Percentiles rank a stretch among this genome's conserved stretches.
Evolutionary conservation across 129 eudicot genomes (phyloP).

Genomic region (Arctium lappa): DNA sequence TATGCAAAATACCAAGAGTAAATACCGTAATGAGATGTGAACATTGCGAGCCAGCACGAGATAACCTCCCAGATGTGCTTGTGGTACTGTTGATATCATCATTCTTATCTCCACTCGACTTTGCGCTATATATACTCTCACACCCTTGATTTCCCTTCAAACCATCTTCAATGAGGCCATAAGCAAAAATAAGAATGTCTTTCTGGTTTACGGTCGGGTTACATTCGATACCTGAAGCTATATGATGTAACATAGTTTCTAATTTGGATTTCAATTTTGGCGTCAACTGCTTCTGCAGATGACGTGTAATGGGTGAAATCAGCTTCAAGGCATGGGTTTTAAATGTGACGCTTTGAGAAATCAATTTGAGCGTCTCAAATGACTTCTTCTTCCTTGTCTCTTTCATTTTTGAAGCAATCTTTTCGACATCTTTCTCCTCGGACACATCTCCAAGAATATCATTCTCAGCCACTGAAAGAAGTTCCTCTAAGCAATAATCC

Average conservation of each 20-base stretch:
- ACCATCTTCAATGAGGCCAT: conserved; percentile 62
- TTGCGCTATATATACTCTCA: too few species aligned
- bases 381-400: conserved; percentile 90
- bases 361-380: conserved; percentile 60
- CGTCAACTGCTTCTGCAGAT: conserved; percentile 59
- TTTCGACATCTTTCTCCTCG: conserved; percentile 83
- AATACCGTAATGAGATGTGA: conserved; percentile 72
- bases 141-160: conserved; percentile 19
- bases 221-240: conserved; percentile 70
- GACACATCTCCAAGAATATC: conserved; percentile 93
- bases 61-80: conserved; percentile 16
- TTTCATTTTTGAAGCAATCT: conserved; percentile 97
- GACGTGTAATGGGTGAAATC: conserved; percentile 57
- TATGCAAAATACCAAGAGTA: conserved; percentile 61
- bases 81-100: conserved; percentile 13
- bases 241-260: conserved; percentile 67
- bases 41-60: conserved; percentile 31
- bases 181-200: conserved; percentile 57
- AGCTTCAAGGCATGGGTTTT: conserved; percentile 69
- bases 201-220: conserved; percentile 65
- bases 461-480: conserved; percentile 59
- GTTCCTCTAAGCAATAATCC: conserved; percentile 76
- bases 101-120: conserved; percentile 1
- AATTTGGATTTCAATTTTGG: conserved; percentile 69
- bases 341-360: conserved; percentile 72